A percentile compares a stretch with the other conserved stretches of the same genome.
Conservation (phyloP, 495 filamentous ascomycete genomes). For the Aspergillus hancockii region DNA sequence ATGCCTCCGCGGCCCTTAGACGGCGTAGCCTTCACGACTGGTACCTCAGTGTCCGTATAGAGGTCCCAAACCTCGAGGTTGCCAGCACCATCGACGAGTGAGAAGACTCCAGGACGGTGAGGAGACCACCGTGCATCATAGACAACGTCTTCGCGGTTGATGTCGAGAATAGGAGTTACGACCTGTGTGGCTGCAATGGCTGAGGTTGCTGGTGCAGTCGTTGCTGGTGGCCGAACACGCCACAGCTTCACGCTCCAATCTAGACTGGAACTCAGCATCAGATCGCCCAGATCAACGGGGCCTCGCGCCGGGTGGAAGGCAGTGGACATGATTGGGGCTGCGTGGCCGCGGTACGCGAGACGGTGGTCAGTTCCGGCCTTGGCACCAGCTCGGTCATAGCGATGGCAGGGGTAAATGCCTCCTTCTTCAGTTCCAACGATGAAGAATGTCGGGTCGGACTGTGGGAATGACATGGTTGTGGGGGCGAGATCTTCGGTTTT, state of each 20-base stretch:
- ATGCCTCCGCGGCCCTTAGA: conserved; percentile 52
- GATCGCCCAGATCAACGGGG: conserved; percentile 90
- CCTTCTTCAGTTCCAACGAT: conserved; percentile 96
- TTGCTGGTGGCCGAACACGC: conserved; percentile 75
- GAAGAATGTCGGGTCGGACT: conserved; percentile 95
- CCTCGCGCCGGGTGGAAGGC: conserved; percentile 92
- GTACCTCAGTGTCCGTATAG: conserved; percentile 87
- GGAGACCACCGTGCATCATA: conserved; percentile 97
- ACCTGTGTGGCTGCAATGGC: conserved; percentile 39
- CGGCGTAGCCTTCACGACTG: conserved; percentile 73
- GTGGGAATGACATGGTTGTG: conserved; percentile 94
- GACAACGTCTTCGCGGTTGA: conserved; percentile 90
- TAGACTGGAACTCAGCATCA: conserved; percentile 80
- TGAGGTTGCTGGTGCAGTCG: conserved; percentile 47
- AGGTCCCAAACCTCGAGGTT: conserved; percentile 95
- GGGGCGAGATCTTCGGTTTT: conserved; percentile 96
- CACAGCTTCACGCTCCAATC: conserved; percentile 98
- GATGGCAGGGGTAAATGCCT: conserved; percentile 90
- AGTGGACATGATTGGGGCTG: conserved; percentile 92
- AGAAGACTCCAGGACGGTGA: conserved; percentile 87
- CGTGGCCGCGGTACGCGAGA: conserved; percentile 82
- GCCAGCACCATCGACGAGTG: conserved; percentile 89
- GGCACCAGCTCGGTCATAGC: conserved; percentile 93
- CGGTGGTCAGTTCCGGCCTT: conserved; percentile 91
- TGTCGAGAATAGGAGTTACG: conserved; percentile 77